A percentile compares a stretch with the other conserved stretches of the same genome.
Evolutionary conservation across 257 asterid genomes (phyloP).

Genomic region (Handroanthus guayacan): DNA sequence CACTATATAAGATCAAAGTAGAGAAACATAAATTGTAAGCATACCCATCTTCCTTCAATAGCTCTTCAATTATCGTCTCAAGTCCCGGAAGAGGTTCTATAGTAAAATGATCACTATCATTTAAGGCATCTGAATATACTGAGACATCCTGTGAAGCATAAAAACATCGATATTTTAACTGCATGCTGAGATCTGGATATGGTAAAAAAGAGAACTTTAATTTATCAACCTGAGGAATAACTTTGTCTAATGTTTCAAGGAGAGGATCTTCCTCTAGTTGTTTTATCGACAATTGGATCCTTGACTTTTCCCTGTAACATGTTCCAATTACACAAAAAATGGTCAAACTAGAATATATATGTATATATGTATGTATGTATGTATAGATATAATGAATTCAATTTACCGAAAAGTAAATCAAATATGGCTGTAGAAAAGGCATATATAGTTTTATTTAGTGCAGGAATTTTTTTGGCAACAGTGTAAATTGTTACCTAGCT

Average conservation of each 20-base stretch:
- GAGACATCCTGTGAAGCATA: conserved; percentile 57
- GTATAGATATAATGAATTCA: too few relatives aligned
- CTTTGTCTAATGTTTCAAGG: conserved; percentile 90
- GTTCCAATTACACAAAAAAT: background rate
- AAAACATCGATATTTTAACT: conserved; percentile 20
- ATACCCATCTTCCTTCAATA: conserved; percentile 92
- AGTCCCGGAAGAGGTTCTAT: conserved; percentile 97
- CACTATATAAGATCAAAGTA: background rate
- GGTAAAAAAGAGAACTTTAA: too few relatives aligned
- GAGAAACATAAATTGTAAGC: conserved; percentile 31
- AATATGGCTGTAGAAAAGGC: background rate
- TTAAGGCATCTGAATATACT: conserved; percentile 40
- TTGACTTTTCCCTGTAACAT: conserved; percentile 67
- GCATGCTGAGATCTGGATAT: conserved; percentile 11
- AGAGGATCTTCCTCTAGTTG: conserved; percentile 97
- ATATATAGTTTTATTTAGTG: background rate
- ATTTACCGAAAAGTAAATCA: background rate
- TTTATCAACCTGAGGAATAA: background rate
- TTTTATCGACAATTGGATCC: conserved; percentile 83
- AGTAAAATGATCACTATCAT: conserved; percentile 39
- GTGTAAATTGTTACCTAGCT: background rate
- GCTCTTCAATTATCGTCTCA: conserved; percentile 73
- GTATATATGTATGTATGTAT: too few relatives aligned
- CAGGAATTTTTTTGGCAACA: background rate
- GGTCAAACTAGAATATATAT: background rate